phyloP scores from a whole-genome alignment of 2,329 filamentous ascomycete species.

The Fusarium pseudocircinatum region DNA sequence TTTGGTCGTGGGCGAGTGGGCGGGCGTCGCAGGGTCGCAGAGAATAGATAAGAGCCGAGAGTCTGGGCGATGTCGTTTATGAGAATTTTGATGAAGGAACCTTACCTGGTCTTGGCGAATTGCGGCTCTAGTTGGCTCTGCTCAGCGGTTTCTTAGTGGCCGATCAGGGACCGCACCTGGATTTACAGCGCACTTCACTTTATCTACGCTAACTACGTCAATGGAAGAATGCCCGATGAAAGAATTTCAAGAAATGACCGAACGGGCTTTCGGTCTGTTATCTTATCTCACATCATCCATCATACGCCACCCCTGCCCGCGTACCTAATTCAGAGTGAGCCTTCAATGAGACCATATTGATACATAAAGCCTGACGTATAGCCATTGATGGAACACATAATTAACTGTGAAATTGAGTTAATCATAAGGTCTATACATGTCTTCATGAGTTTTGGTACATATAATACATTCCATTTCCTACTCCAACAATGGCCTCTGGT shows the following conservation, averaged over 20 bases:
- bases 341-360: not conserved
- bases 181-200: slow-evolving; percentile 1
- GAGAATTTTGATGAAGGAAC: slow-evolving; percentile 33
- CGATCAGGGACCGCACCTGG: slow-evolving; percentile 5
- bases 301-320: not conserved
- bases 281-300: slow-evolving; percentile 4
- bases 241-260: slow-evolving; percentile 18
- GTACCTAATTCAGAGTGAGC: not conserved
- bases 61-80: slow-evolving; percentile 28
- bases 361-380: not conserved
- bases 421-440: not conserved
- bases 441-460: not conserved
- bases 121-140: slow-evolving; percentile 30
- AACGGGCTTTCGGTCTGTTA: not conserved
- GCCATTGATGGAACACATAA: not conserved
- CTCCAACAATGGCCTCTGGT: slow-evolving; percentile 46
- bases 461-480: not conserved
- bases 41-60: slow-evolving; percentile 20
- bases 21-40: slow-evolving; percentile 28
- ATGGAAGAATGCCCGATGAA: not conserved
- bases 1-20: slow-evolving; percentile 1
- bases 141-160: slow-evolving; percentile 25
- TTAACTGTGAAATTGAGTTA: not conserved
- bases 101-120: slow-evolving; percentile 10
- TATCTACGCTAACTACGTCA: not conserved